Base-by-base conservation (phyloP, 805 yeast genomes). In the Myxozyma mucilagina region DNA sequence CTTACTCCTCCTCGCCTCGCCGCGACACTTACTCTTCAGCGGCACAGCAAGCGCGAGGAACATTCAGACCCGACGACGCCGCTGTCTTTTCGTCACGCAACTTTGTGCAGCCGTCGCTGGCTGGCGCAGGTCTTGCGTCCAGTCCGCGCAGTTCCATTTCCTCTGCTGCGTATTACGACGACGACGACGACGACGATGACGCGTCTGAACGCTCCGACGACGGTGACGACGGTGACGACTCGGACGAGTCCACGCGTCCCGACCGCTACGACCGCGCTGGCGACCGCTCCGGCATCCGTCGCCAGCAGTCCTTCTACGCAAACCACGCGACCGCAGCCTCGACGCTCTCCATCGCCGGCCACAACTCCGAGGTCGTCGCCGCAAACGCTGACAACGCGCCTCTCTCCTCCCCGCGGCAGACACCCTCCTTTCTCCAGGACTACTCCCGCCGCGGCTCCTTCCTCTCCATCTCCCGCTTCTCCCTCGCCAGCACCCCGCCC, bases 111-210 rank as follows among this genome's bases (percentile, higher is more conserved):
- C 61, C 67, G 13, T 31, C 62, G 20, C 35, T 59, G 5, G 65
- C 47, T 13, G 61, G 61, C 14, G 67, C 61, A 48, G 59, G 67
- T 18, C 36, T 61, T 11, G 16, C 62, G 16, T 32, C 49, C 9
- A 47, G 51, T 16, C 56, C 60, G 10, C n/a, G n/a, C n/a, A n/a
- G n/a, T n/a, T n/a, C n/a, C n/a, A n/a, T n/a, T n/a, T n/a, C 62
- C 3, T 57, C 62, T 2, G 59, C 47, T 35, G 63, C 55, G 4
- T 65, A 63, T 20, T 65, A 56, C 9, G 58, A 53, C 16, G 60
- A 61, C 14, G 59, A 61, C 10, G 67, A 63, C 29, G 61, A 63
- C 42, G 64, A 62, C 34, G 65, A 63, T 24, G 57, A 63, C n/a
- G n/a, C n/a, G n/a, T n/a, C n/a, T n/a, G n/a, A n/a, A n/a, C n/a